Evolutionary conservation across 2,329 filamentous ascomycete species (phyloP), one percentile per base, ranked within the genome.

Genomic region (Dactylellina parvicollis): DNA sequence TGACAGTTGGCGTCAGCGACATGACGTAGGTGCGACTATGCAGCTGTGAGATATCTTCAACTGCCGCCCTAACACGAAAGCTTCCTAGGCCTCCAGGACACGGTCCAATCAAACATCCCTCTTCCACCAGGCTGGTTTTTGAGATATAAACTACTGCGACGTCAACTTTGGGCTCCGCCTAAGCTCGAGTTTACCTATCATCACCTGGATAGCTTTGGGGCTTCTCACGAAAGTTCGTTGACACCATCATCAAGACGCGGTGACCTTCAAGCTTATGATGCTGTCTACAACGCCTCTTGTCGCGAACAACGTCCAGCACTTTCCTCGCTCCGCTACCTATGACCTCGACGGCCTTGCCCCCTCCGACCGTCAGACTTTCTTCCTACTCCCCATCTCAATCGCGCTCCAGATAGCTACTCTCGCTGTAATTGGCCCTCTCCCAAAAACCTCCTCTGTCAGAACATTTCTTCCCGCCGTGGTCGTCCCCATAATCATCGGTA

Each of bases 391-490:
- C 4, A 55, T 73, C 18, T 66, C 60, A 8, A 47, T 73, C 30
- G 69, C 60, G 7, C 36, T 73, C 10, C 69, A 73, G 32, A 64
- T 66, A 3, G 44, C 49, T 12, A 66, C 69, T 2, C 38, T 73
- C 10, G 69, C 69, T 4, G 52, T 73, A 14, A 73, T 73, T 16
- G 69, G 69, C 1, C 69, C 69, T 7, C 34, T 73, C 26, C 69
- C 69, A 18, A 73, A 73, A 46, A 60, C 60, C 3, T 73, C 69
- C n/a, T 38, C 38, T 1, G 16, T 66, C 54, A 28, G 69, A 32
- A 66, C 36, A 9, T 47, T 66, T n/a, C 60, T 73, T 2, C 69
- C 69, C 0, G 54, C 69, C 0, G 38, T 66, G 8, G 60, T 61
- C 10, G 32, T 65, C 5, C 69, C 69, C 0, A 61, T 73, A n/a